Evolutionary conservation across 2,329 filamentous ascomycete species (phyloP).

Genomic region (Scedosporium aurantiacum): DNA sequence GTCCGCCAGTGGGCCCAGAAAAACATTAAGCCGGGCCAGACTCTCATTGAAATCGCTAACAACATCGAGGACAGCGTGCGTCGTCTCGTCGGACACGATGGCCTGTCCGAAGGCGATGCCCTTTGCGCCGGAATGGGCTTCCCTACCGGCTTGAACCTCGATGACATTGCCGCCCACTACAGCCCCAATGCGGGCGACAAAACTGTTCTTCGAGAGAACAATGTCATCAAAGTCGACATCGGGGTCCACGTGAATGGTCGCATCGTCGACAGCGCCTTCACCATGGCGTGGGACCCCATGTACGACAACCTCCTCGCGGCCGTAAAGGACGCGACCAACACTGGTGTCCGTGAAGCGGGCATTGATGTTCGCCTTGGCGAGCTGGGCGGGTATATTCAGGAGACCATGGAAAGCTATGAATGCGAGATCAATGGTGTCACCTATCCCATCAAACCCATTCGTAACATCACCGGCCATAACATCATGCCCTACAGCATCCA

Average conservation of each 20-base stretch:
- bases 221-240: constrained; percentile 76
- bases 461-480: constrained; percentile 81
- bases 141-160: constrained; percentile 72
- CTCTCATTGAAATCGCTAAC: constrained; percentile 70
- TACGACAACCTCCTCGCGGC: constrained; percentile 66
- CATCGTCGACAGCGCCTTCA: constrained; percentile 74
- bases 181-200: constrained; percentile 82
- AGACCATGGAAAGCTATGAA: constrained; percentile 89
- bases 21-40: constrained; percentile 70
- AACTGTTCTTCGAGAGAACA: constrained; percentile 55
- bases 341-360: constrained; percentile 73
- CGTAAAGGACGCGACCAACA: constrained; percentile 69
- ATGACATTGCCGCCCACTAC: constrained; percentile 79
- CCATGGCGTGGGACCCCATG: constrained; percentile 60
- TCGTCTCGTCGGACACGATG: constrained; percentile 63
- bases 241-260: constrained; percentile 69
- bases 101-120: constrained; percentile 67
- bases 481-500: constrained; percentile 86
- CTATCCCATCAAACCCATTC: constrained; percentile 73
- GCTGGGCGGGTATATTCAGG: constrained; percentile 74
- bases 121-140: constrained; percentile 76
- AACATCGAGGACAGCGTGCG: constrained; percentile 79
- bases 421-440: constrained; percentile 70
- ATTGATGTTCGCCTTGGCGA: constrained; percentile 86
- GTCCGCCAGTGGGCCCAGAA: constrained; percentile 75